Percentiles rank a stretch among this genome's conserved stretches.
Evolutionary conservation across 768 basidiomycete species (phyloP).

Genomic region (Artomyces pyxidatus): DNA sequence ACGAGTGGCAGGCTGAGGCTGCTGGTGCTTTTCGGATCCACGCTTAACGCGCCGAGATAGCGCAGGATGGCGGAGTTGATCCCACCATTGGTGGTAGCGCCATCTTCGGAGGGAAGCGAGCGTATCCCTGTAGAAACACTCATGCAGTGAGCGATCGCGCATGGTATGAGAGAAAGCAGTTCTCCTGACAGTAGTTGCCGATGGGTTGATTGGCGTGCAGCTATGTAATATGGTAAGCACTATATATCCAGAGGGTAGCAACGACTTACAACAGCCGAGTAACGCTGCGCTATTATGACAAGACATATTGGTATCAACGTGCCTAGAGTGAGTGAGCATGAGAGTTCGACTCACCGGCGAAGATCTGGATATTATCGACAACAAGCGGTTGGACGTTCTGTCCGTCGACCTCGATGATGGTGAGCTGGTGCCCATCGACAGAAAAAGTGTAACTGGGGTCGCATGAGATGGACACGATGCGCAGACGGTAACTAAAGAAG

Average conservation of each 20-base stretch:
- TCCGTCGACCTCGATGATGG: slow-evolving; percentile 39
- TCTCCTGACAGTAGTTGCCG: slow-evolving; percentile 2
- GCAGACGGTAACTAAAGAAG: slow-evolving; percentile 22
- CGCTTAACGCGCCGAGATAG: slow-evolving; percentile 34
- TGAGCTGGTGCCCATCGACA: slow-evolving; percentile 29
- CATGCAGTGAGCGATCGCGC: slow-evolving; percentile 13
- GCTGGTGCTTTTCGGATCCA: slow-evolving; percentile 33
- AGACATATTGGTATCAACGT: neutral
- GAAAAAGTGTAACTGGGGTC: slow-evolving; percentile 25
- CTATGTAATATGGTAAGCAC: slow-evolving; percentile 17
- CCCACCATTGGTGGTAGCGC: slow-evolving; percentile 28
- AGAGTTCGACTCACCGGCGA: slow-evolving; percentile 12
- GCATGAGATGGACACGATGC: slow-evolving; percentile 25
- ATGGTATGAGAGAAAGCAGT: slow-evolving; percentile 6
- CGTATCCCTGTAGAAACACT: slow-evolving; percentile 5
- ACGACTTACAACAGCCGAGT: slow-evolving; percentile 5
- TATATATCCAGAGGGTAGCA: slow-evolving; percentile 18
- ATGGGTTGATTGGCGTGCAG: slow-evolving; percentile 5
- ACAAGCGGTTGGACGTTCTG: slow-evolving; percentile 21
- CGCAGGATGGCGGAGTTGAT: slow-evolving; percentile 48
- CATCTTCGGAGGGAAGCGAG: slow-evolving; percentile 17
- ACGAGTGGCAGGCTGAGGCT: slow-evolving; percentile 24
- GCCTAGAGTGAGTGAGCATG: neutral
- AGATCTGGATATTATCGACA: slow-evolving; percentile 34
- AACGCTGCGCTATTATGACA: slow-evolving; percentile 7